A percentile compares a stretch with the other conserved stretches of the same genome.
Conservation (phyloP, 495 filamentous ascomycete genomes). For the Jackrogersella multiformis region DNA sequence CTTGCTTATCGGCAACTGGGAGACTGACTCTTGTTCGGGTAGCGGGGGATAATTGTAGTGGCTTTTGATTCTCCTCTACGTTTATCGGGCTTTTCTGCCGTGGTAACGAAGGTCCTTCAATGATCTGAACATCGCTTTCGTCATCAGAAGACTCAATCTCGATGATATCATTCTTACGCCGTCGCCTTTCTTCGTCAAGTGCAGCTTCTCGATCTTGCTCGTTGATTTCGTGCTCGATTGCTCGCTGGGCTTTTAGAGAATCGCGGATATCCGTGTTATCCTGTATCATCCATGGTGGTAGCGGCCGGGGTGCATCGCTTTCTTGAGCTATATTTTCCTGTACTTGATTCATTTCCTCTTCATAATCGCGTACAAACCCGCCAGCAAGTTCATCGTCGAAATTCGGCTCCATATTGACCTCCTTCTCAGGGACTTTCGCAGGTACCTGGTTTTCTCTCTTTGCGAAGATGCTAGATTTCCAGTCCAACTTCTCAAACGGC, state of each 20-base stretch:
- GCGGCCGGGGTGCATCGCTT: conserved; percentile 53
- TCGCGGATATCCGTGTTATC: conserved; percentile 63
- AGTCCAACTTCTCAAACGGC: conserved; percentile 86
- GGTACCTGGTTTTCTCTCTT: conserved; percentile 54
- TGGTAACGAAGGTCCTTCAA: conserved; percentile 54
- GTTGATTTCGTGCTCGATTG: conserved; percentile 56
- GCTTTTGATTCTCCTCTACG: conserved; percentile 13
- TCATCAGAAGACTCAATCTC: conserved; percentile 58
- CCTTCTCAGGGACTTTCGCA: conserved; percentile 33
- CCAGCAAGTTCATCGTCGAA: conserved; percentile 68
- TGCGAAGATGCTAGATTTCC: conserved; percentile 66
- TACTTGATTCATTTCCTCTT: conserved; percentile 51
- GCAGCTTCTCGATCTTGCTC: conserved; percentile 63
- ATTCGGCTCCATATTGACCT: conserved; percentile 35
- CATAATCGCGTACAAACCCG: conserved; percentile 70
- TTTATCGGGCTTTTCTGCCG: conserved; percentile 15
- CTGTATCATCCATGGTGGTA: conserved; percentile 87
- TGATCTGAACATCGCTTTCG: conserved; percentile 65
- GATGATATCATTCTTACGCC: conserved; percentile 48
- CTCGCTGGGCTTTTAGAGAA: conserved; percentile 57
- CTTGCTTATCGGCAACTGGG: conserved; percentile 20
- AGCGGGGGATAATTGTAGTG: conserved; percentile 32
- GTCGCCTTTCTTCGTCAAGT: conserved; percentile 55
- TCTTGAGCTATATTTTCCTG: conserved; percentile 11
- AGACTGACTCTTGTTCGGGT: conserved; percentile 32